Conservation (phyloP, 257 asterid species). For the Ocimum tenuiflorum region DNA sequence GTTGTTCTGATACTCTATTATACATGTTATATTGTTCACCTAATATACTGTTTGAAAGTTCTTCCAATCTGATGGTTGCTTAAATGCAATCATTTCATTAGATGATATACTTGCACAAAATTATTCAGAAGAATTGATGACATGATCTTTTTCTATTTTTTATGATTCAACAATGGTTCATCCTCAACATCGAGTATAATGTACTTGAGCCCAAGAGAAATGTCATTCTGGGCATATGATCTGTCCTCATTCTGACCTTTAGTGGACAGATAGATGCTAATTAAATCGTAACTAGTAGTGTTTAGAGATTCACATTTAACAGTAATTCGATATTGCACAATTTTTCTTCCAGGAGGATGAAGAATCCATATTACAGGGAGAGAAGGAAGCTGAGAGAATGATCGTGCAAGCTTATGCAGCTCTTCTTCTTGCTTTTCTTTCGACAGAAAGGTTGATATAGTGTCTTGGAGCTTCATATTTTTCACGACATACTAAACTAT, state of each 20-base stretch:
- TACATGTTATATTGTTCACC: background rate
- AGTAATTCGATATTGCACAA: too few relatives aligned
- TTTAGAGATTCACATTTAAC: too few relatives aligned
- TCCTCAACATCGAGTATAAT: too few relatives aligned
- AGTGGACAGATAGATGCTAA: too few relatives aligned
- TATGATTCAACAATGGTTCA: background rate
- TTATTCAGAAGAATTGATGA: background rate
- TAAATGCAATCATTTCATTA: background rate
- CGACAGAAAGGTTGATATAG: conserved; percentile 73
- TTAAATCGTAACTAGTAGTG: too few relatives aligned
- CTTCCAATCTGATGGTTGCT: background rate
- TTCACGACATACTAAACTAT: background rate
- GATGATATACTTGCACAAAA: background rate
- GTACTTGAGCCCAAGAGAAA: too few relatives aligned
- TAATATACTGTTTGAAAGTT: background rate
- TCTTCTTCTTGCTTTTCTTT: conserved; percentile 95
- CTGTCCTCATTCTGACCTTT: too few relatives aligned
- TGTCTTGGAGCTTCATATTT: background rate
- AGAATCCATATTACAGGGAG: conserved; percentile 71
- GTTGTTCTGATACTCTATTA: background rate
- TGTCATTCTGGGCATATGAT: too few relatives aligned
- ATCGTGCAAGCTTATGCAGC: conserved; percentile 96
- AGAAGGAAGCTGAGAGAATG: conserved; percentile 96
- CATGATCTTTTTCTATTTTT: background rate
- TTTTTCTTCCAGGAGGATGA: conserved; percentile 67